Evolutionary conservation across 202 grass and related monocot species (phyloP), one percentile per base, ranked within the genome.

Genomic region (Brachypodium distachyon): DNA sequence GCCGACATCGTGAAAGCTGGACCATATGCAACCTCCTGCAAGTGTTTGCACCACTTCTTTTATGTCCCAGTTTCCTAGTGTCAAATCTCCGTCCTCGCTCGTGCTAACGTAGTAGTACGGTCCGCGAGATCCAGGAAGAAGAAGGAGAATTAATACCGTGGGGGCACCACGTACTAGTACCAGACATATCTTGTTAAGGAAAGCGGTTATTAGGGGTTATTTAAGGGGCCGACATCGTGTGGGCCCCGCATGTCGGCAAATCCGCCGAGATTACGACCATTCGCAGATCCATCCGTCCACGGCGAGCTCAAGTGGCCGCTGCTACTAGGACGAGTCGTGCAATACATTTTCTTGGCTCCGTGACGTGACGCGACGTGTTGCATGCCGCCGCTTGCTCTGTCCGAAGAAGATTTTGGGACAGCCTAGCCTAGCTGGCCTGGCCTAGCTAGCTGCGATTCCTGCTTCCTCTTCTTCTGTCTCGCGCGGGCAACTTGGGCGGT

Each of bases 1-100:
- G 77, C 83, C 83, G 77, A 76, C 77, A 68, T 57, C 48, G 67
- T 79, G 55, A 54, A 3, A 48, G 17, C 17, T 7, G 17, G 17
- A 49, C 6, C 46, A n/a, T n/a, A 50, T 21, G 47, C 47, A 50
- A n/a, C n/a, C n/a, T 50, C 18, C 47, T 50, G 18, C 47, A 50
- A 50, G 47, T n/a, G n/a, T n/a, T n/a, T 19, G 46, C 47, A 7
- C 47, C 3, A 19, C 1, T 19, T 1, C 16, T n/a, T n/a, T n/a
- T n/a, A n/a, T n/a, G n/a, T 18, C 6, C 17, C 5, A 18, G 46
- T 8, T 49, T 19, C n/a, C 46, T 49, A 49, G 4, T 48, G 7
- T 18, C 44, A 48, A 17, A 4, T 48, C 44, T 48, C 43, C 3
- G 39, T 1, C 6, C 10, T 3, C 19, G 6, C 4, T 33, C 4